Base-by-base conservation (phyloP, 2,329 filamentous ascomycete genomes). In the Colletotrichum tanaceti region DNA sequence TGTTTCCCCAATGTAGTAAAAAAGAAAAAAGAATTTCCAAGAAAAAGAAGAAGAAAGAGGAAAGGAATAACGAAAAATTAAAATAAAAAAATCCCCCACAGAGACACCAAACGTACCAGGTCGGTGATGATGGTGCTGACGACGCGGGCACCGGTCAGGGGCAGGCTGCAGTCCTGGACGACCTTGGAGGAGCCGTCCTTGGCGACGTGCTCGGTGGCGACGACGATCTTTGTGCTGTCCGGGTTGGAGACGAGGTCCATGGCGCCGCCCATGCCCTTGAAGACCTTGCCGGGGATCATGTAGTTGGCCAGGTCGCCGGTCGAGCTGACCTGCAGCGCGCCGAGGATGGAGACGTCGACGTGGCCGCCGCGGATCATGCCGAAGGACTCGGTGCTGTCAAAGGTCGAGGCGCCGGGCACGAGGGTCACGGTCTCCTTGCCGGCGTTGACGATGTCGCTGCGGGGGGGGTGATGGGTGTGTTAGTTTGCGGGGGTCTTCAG, bases 401-500 rank as follows among this genome's bases (percentile, higher is more conserved):
- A 97, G 11, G 89, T 91, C 0, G 90, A 86, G 0, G 92, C 93
- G 1, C 93, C 93, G 0, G 91, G 90, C 0, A 93, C 81, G 0
- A 96, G 85, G 0, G 93, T 96, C 0, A 94, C 92, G 0, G 93
- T 97, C 77, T 97, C 93, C 77, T 97, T 97, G 65, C 93, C 93
- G 0, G 93, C 93, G 73, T 96, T 97, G 81, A 96, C 91, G 71
- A 94, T 88, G 73, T 95, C 92, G 9, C 66, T 69, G 52, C 16
- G 22, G 38, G 9, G 5, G 16, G 28, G 32, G 9, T 10, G 13
- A 13, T 83, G 84, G 13, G 13, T 83, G 84, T 14, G 16, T 62
- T 24, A 62, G 47, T 5, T 5, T 13, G 5, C 14, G 5, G 9
- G 38, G 9, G 38, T 11, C 11, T 24, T 14, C 2, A 9, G 0